Evolutionary conservation across 129 eudicot genomes (phyloP).

Genomic region (Lactuca saligna): DNA sequence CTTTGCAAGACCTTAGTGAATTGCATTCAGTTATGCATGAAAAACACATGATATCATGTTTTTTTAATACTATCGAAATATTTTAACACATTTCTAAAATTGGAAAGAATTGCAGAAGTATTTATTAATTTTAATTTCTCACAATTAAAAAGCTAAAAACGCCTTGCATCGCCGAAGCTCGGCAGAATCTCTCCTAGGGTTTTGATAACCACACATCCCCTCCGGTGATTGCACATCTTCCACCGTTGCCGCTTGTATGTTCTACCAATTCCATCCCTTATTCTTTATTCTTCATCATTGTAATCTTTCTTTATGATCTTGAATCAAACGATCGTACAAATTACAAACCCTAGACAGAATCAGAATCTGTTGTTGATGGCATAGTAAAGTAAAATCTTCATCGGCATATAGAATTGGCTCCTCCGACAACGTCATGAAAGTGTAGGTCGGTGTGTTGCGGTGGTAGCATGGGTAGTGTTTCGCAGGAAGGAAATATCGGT

Average conservation of each 20-base stretch:
- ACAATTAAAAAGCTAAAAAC: not conserved
- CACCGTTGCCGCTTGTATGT: slow-evolving; percentile 1
- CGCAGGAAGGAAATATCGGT: slow-evolving; percentile 25
- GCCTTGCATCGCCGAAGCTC: not conserved
- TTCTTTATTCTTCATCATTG: not conserved
- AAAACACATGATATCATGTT: no score
- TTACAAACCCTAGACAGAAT: slow-evolving; percentile 31
- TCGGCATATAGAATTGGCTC: slow-evolving; percentile 9
- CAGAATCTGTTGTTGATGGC: slow-evolving; percentile 19
- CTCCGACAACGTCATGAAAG: slow-evolving; percentile 17
- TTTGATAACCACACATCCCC: not conserved
- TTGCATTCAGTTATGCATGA: no score
- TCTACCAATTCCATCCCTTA: not conserved
- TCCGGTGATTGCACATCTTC: not conserved
- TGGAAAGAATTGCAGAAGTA: no score
- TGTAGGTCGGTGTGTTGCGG: slow-evolving; percentile 3
- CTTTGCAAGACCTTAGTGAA: no score
- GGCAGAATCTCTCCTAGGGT: slow-evolving; percentile 13
- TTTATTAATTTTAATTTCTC: not conserved
- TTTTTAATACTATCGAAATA: no score
- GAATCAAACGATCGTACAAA: not conserved
- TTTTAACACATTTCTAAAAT: no score
- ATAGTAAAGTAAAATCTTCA: slow-evolving; percentile 23
- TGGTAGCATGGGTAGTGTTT: slow-evolving; percentile 25
- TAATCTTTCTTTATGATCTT: not conserved